Conservation (phyloP, 345 rosid genomes). For the Populus simonii region DNA sequence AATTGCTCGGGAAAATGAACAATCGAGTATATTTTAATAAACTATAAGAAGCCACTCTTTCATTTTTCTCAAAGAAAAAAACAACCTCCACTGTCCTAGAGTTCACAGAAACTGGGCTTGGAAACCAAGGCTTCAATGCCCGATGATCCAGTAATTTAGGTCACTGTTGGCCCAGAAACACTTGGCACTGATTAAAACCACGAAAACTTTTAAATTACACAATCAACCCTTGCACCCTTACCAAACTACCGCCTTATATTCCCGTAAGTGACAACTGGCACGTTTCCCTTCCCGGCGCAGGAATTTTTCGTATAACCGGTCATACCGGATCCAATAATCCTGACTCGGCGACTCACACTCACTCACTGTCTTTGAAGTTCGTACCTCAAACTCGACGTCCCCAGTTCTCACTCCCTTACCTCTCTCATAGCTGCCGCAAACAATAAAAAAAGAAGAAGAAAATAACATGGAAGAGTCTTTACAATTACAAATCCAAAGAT, state of each 20-base stretch:
- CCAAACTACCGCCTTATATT: not conserved
- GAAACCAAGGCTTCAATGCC: not conserved
- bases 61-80: too few relatives aligned
- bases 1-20: too few relatives aligned
- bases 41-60: too few relatives aligned
- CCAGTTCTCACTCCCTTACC: not conserved
- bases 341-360: not conserved
- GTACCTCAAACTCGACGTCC: not conserved
- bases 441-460: not conserved
- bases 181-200: not conserved
- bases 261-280: not conserved
- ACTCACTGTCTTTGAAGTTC: not conserved
- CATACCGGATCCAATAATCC: not conserved
- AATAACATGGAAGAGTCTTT: conserved; percentile 28
- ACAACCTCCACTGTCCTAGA: too few relatives aligned
- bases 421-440: not conserved
- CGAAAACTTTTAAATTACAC: not conserved
- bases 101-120: not conserved
- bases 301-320: not conserved
- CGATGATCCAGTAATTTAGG: not conserved
- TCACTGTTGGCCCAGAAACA: not conserved
- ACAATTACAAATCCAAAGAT: conserved; percentile 27
- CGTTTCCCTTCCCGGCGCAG: not conserved
- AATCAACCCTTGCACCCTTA: not conserved
- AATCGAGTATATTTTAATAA: too few relatives aligned